Evolutionary conservation across 2,329 filamentous ascomycete species (phyloP).

Genomic region (Botryosphaeria dothidea): DNA sequence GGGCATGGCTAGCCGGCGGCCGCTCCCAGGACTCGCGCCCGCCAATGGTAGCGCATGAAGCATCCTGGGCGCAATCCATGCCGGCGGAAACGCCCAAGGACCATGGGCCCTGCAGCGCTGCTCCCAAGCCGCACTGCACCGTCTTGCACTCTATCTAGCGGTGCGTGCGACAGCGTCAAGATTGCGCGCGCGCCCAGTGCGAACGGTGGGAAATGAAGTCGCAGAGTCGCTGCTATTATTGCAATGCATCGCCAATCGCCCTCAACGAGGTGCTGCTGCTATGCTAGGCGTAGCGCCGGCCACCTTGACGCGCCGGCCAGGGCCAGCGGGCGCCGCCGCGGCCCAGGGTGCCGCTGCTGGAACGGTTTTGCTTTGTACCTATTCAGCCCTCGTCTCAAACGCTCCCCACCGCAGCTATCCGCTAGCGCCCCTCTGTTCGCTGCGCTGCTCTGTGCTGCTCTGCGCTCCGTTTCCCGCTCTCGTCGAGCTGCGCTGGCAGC

Average conservation of each 20-base stretch:
- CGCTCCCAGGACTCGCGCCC: not conserved
- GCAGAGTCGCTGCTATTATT: not conserved
- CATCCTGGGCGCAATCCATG: not conserved
- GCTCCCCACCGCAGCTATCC: not conserved
- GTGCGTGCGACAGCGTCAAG: not conserved
- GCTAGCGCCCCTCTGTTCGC: not conserved
- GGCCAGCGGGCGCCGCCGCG: not conserved
- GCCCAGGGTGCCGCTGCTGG: not conserved
- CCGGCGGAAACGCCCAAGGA: not conserved
- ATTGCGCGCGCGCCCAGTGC: not conserved
- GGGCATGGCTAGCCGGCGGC: not conserved
- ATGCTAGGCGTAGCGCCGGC: not conserved
- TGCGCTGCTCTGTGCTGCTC: not conserved
- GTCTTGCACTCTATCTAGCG: not conserved
- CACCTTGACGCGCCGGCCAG: not conserved
- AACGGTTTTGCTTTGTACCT: constrained; percentile 5
- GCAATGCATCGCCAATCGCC: not conserved
- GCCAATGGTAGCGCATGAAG: not conserved
- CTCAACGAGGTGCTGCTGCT: not conserved
- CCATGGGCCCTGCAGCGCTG: not conserved
- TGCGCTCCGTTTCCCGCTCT: not conserved
- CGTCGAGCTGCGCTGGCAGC: not conserved
- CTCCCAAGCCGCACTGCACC: not conserved
- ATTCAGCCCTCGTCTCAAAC: not conserved
- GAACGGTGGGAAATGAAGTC: not conserved